Base-by-base conservation (phyloP, 2,329 filamentous ascomycete genomes). In the Clarireedia sp. region DNA sequence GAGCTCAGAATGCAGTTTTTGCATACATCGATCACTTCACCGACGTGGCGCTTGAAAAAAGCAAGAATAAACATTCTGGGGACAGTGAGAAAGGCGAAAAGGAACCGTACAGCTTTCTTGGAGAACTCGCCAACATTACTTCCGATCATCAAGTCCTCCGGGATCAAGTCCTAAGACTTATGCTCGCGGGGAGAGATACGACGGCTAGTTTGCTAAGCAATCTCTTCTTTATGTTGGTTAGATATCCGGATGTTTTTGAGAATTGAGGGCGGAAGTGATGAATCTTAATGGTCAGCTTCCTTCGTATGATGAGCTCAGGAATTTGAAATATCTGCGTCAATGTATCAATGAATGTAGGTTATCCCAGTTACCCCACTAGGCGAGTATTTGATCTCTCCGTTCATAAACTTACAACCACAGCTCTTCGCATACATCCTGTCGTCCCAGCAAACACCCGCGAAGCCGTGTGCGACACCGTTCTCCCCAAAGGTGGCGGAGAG, bases 321-420 rank as follows among this genome's bases (percentile, higher is more conserved):
- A 74, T 29, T 71, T 81, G 64, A 75, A 73, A 55, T 82, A 81
- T 56, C 66, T 83, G 45, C 75, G 74, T 60, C 79, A 72, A 69
- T 79, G 77, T 29, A 61, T 83, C 48, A 78, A 81, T 57, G 80
- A 83, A 67, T 76, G 78, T 80, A 70, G 68, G 71, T 65, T 14
- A 3, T 21, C 5, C 48, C 14, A 6, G 71, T 65, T 14, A 3
- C 23, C 5, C 48, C 14, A 6, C 10, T 6, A 6, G 0, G 10
- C 6, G 2, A 12, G 4, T 5, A n/a, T 37, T 3, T 19, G 57
- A 48, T 44, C 9, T 24, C 17, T 40, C 12, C 19, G 17, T 51
- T 41, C 23, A 48, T 1, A 21, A 6, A 51, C 29, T 3, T 3
- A 49, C 17, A 3, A 3, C 2, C 17, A 21, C n/a, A 70, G 64